Evolutionary conservation across 257 asterid genomes (phyloP), one percentile per base, ranked within the genome.

Genomic region (Solanum pimpinellifolium): DNA sequence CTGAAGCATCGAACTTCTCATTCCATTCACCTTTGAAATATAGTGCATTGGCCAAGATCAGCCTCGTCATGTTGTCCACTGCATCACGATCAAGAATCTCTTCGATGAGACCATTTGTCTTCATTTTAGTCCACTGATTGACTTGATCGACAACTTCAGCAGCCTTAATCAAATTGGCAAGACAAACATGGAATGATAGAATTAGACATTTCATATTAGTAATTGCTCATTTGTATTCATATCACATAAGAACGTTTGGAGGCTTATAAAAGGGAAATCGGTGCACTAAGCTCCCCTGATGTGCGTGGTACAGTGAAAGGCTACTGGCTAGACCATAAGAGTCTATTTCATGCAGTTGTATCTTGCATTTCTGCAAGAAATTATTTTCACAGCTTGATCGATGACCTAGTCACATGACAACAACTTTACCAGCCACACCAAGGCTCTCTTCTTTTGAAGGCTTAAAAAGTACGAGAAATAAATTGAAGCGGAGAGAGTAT

Each of bases 1-100:
- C 27, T 12, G 91, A 86, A 60, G 89, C 83, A 33, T 90, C 77
- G 37, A 89, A 90, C 85, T 89, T 88, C 20, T 85, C 83, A 6
- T 85, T 81, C 93, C 90, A 86, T 7, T 42, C 86, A 62, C 91
- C 92, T 88, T 91, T 89, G 8, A 88, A 89, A 74, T 88, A 89
- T 15, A 91, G 15, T 7, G 90, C 92, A 75, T 89, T 88, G 7
- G 89, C 92, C 14, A 91, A 81, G 21, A 91, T n/a, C 31, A 91
- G 88, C 76, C 90, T 84, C 6, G 91, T 86, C 60, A 33, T 12
- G 49, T 31, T 18, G 85, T 88, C 59, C 1, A 89, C 73, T 0
- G 91, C 65, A 15, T 60, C 90, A 31, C 73, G 52, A 65, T 89
- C 89, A 75, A 89, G 91, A 68, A 90, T 87, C 15, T 87, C 87